Percentiles rank a stretch among this genome's conserved stretches.
These are phyloP conservation scores for Thecaphora frezii DNA, from an alignment of 1,284 basidiomycete species.

Conservation along the genomic window DNA sequence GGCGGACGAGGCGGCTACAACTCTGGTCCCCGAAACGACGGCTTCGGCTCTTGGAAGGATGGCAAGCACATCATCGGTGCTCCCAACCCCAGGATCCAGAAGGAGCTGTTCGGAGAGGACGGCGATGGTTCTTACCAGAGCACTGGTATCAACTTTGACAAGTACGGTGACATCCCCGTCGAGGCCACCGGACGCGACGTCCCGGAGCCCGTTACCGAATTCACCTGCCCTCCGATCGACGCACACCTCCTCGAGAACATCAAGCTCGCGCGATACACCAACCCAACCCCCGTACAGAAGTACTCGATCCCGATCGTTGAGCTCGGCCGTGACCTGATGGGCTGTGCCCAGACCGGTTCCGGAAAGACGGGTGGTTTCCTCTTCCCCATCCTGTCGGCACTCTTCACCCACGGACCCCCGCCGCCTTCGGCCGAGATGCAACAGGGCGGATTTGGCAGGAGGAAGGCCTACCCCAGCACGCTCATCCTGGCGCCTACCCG, in stretches of 20 bases:
- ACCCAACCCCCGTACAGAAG: slow-evolving; percentile 98
- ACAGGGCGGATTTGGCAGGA: slow-evolving; percentile 66
- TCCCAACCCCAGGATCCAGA: slow-evolving; percentile 83
- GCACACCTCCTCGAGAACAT: slow-evolving; percentile 94
- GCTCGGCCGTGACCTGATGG: slow-evolving; percentile 89
- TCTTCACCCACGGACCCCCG: slow-evolving; percentile 80
- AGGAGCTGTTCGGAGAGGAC: slow-evolving; percentile 90
- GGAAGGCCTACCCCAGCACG: slow-evolving; percentile 93
- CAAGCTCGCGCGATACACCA: slow-evolving; percentile 83
- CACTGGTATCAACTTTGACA: slow-evolving; percentile 99
- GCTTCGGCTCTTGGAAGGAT: slow-evolving; percentile 80
- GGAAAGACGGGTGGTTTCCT: slow-evolving; percentile 99
- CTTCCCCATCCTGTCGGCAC: slow-evolving; percentile 96
- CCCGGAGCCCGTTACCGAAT: slow-evolving; percentile 85
- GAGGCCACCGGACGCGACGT: slow-evolving; percentile 95
- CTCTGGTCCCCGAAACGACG: slow-evolving; percentile 56
- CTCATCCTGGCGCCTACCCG: slow-evolving; percentile 96
- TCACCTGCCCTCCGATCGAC: slow-evolving; percentile 87
- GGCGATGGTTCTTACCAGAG: slow-evolving; percentile 73
- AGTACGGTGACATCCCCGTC: slow-evolving; percentile 99
- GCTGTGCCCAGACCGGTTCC: slow-evolving; percentile 99
- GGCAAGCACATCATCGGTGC: slow-evolving; percentile 80
- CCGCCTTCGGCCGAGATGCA: slow-evolving; percentile 67
- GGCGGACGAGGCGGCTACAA: slow-evolving; percentile 37
- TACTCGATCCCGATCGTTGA: slow-evolving; percentile 99